Base-by-base conservation (phyloP, 352 stramenopile genomes). In the Pythium periplocum region DNA sequence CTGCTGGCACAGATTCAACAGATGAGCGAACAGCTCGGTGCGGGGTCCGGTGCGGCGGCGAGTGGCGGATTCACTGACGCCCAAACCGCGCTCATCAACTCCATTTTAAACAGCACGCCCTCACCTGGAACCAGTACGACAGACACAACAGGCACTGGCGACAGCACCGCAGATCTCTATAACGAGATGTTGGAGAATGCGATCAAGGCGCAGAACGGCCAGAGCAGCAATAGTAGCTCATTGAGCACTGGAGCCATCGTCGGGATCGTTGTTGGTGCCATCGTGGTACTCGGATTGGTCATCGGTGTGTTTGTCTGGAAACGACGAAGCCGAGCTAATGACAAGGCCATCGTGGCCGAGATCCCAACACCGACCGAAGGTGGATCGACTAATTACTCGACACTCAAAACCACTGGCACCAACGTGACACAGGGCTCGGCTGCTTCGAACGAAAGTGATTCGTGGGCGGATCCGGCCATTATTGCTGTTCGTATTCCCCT, bases 171-270 rank as follows among this genome's bases (percentile, higher is more conserved):
- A 46, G 41, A 12, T 26, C 12, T 46, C 12, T 46, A 10, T 10
- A 5, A 12, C 41, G 12, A 46, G 31, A 26, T 12, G 12, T 12
- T 32, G 41, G 1, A 5, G 4, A 46, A 26, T 46, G 41, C 41
- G 12, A 10, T 46, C 41, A 26, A 12, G 9, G 9, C 41, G 4
- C 41, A 12, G 5, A 26, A 6, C 10, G 41, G 2, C 4, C 4
- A 32, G 9, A 46, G 5, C 9, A 46, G 5, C 7, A 32, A 12
- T 12, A 5, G 9, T 10, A 26, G 41, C 9, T 46, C 41, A 4
- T 46, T 26, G 41, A 52, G 34, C 4, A 17, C 43, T 7, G 47
- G 47, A 39, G 32, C 40, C 45, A 32, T 52, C 5, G 34, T 42
- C 12, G 47, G 8, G 32, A 31, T 52, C 34, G 34, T 52, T 36